Evolutionary conservation across 2,329 filamentous ascomycete genomes (phyloP).

Genomic region (Biscogniauxia marginata): DNA sequence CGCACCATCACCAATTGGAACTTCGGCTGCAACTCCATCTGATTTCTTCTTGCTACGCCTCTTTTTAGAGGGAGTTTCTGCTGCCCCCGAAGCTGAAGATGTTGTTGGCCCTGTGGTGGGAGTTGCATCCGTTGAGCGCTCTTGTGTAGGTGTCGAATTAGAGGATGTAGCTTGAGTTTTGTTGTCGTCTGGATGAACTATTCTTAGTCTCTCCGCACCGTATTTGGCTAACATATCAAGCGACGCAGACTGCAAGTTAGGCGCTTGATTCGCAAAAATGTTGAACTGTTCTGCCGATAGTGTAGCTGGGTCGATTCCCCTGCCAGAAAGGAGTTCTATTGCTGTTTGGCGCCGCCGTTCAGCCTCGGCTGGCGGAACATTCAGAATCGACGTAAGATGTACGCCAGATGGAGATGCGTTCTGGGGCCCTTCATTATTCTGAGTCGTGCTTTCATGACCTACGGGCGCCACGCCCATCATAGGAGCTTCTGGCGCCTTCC

Average conservation of each 20-base stretch:
- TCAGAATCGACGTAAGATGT: constrained; percentile 35
- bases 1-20: constrained; percentile 26
- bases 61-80: constrained; percentile 27
- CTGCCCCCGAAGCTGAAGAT: constrained; percentile 12
- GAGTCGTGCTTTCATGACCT: constrained; percentile 2
- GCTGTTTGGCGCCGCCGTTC: constrained; percentile 50
- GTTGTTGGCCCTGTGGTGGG: constrained; percentile 10
- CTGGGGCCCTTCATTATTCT: constrained; percentile 14
- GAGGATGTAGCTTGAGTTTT: constrained; percentile 24
- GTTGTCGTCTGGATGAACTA: constrained; percentile 51
- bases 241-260: constrained; percentile 53
- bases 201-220: constrained; percentile 55
- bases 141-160: constrained; percentile 23
- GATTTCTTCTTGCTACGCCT: constrained; percentile 27
- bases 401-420: constrained; percentile 11
- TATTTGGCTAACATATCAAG: constrained; percentile 56
- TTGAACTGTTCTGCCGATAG: constrained; percentile 55
- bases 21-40: constrained; percentile 11
- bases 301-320: constrained; percentile 50
- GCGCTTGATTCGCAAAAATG: constrained; percentile 60
- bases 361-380: constrained; percentile 46
- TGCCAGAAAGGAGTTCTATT: constrained; percentile 44
- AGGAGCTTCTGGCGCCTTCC: constrained; percentile 22
- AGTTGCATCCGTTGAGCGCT: constrained; percentile 13
- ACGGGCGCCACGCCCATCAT: constrained; percentile 9